Conservation (phyloP, 1,284 basidiomycete genomes). For the Ceratobasidium sp. region DNA sequence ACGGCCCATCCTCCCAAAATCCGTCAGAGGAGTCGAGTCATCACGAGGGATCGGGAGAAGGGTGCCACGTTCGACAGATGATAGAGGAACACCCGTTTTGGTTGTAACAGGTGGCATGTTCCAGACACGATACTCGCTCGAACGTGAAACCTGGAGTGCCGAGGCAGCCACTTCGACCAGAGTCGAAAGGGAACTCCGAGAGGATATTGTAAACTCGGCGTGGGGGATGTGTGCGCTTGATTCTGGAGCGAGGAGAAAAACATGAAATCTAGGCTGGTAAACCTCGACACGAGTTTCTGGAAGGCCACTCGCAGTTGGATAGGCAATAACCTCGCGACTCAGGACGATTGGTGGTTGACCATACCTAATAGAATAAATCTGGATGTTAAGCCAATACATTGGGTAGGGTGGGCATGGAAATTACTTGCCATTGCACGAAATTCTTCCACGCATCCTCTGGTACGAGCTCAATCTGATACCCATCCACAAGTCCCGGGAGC, state of each 20-base stretch:
- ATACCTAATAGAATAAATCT: conserved; percentile 72
- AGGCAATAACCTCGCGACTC: conserved; percentile 74
- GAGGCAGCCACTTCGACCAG: conserved; percentile 24
- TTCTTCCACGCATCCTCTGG: conserved; percentile 79
- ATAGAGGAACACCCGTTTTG: conserved; percentile 15
- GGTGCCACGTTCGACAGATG: conserved; percentile 9
- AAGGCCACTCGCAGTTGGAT: conserved; percentile 59
- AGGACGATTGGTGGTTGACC: conserved; percentile 69
- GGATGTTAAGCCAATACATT: not conserved
- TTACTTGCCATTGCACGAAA: conserved; percentile 74
- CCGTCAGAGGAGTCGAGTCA: conserved; percentile 22
- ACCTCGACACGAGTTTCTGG: conserved; percentile 77
- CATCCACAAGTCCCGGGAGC: conserved; percentile 57
- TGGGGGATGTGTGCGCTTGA: conserved; percentile 9
- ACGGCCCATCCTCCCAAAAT: conserved; percentile 17
- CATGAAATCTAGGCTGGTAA: conserved; percentile 78
- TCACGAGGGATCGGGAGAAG: conserved; percentile 19
- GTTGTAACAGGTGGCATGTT: conserved; percentile 44
- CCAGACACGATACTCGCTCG: conserved; percentile 44
- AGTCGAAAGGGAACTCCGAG: conserved; percentile 41
- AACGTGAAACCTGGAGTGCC: conserved; percentile 33
- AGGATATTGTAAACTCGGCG: conserved; percentile 53
- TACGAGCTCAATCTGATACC: conserved; percentile 84
- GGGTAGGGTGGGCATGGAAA: not conserved
- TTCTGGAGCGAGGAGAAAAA: conserved; percentile 55